Evolutionary conservation across 106 monocot genomes (phyloP).

Genomic region (Triglochin maritima): DNA sequence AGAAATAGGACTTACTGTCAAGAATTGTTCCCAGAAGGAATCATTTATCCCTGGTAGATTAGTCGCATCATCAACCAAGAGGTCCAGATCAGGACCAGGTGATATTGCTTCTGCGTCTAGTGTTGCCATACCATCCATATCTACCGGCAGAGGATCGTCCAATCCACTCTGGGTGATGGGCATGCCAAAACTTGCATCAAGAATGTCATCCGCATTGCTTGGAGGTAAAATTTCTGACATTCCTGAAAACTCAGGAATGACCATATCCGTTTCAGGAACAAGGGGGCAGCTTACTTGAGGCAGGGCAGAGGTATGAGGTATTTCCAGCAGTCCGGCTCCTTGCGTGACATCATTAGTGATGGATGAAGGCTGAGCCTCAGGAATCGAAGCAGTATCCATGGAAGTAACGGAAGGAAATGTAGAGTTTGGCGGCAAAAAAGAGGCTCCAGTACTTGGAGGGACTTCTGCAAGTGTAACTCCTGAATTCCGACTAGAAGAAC

Average conservation of each 20-base stretch:
- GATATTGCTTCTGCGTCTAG: slow-evolving; percentile 23
- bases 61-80: slow-evolving; percentile 13
- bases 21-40: slow-evolving; percentile 81
- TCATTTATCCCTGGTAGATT: slow-evolving; percentile 58
- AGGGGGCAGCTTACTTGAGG: neutral
- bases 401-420: slow-evolving; percentile 10
- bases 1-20: slow-evolving; percentile 32
- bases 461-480: slow-evolving; percentile 27
- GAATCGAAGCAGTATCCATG: slow-evolving; percentile 1
- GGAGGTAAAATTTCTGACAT: slow-evolving; percentile 23
- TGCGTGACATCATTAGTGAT: slow-evolving; percentile 3
- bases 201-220: neutral
- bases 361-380: slow-evolving; percentile 25
- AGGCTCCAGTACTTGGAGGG: slow-evolving; percentile 9
- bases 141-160: slow-evolving; percentile 12
- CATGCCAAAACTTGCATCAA: slow-evolving; percentile 6
- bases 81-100: slow-evolving; percentile 28
- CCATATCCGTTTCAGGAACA: neutral
- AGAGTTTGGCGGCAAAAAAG: slow-evolving; percentile 21
- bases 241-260: slow-evolving; percentile 19
- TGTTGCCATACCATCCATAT: slow-evolving; percentile 2
- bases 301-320: slow-evolving; percentile 1
- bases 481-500: slow-evolving; percentile 18
- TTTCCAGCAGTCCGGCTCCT: neutral
- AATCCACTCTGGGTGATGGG: slow-evolving; percentile 17